Evolutionary conservation across 2,329 filamentous ascomycete species (phyloP).

Genomic region (Epichloe bromicola): DNA sequence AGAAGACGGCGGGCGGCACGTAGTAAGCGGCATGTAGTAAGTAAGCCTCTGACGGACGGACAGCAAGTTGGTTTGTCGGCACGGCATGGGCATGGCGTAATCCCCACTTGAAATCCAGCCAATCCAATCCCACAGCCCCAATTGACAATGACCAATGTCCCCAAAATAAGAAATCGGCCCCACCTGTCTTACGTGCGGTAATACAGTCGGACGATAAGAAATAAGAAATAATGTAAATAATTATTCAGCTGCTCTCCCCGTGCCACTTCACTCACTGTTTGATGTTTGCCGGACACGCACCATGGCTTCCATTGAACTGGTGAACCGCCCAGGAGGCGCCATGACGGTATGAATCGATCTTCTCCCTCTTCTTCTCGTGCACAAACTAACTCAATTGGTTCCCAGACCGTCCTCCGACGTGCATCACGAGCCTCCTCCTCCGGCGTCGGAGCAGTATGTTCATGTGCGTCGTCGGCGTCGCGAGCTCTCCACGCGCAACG

Average conservation of each 20-base stretch:
- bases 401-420: slow-evolving; percentile 25
- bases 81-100: slow-evolving; percentile 1
- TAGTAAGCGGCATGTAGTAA: too few relatives aligned
- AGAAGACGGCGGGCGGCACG: not conserved
- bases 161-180: too few relatives aligned
- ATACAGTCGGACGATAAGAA: not conserved
- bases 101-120: not conserved
- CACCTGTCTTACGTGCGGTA: not conserved
- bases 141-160: slow-evolving; percentile 19
- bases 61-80: not conserved
- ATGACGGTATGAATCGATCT: slow-evolving; percentile 26
- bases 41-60: too few relatives aligned
- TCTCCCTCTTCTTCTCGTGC: too few relatives aligned
- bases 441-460: slow-evolving; percentile 10
- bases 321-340: slow-evolving; percentile 33
- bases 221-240: not conserved
- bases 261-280: not conserved
- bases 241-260: not conserved
- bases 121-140: slow-evolving; percentile 19
- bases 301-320: slow-evolving; percentile 40
- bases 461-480: slow-evolving; percentile 1
- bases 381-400: not conserved
- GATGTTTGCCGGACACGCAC: slow-evolving; percentile 8
- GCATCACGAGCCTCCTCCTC: slow-evolving; percentile 14
- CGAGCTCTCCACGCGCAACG: slow-evolving; percentile 9